phyloP scores from a whole-genome alignment of 192 early-diverging fungal species.

The Phlyctochytrium bullatum region DNA sequence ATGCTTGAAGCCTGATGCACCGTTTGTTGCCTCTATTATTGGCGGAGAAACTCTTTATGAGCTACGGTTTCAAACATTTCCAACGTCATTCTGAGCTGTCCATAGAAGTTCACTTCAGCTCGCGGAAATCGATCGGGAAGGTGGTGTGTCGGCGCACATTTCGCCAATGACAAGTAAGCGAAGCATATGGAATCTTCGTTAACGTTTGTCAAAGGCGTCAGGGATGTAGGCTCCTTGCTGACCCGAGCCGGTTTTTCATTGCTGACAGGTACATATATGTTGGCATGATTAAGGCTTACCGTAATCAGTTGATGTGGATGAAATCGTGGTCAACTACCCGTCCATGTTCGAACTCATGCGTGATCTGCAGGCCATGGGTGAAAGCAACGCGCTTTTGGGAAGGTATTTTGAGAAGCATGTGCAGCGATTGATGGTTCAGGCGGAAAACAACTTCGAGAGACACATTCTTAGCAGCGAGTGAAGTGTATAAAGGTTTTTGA shows the following conservation, averaged over 20 bases:
- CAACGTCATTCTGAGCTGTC: too few relatives aligned
- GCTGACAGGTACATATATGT: slow-evolving; percentile 59
- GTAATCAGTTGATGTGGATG: slow-evolving; percentile 78
- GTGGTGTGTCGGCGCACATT: slow-evolving; percentile 84
- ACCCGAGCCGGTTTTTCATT: slow-evolving; percentile 82
- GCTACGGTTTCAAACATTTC: slow-evolving; percentile 49
- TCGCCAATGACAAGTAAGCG: slow-evolving; percentile 79
- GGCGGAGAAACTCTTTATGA: slow-evolving; percentile 97
- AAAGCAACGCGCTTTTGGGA: slow-evolving; percentile 81
- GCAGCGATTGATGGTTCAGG: not conserved
- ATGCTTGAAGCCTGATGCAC: slow-evolving; percentile 85
- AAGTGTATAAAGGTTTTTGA: slow-evolving; percentile 89
- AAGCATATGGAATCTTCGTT: not conserved
- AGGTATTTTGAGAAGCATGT: slow-evolving; percentile 42
- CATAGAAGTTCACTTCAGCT: slow-evolving; percentile 86
- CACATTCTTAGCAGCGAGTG: slow-evolving; percentile 78
- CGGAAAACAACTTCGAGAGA: slow-evolving; percentile 47
- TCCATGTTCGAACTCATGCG: slow-evolving; percentile 86
- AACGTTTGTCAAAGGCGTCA: slow-evolving; percentile 53
- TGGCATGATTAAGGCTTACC: slow-evolving; percentile 1
- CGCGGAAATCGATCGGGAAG: slow-evolving; percentile 86
- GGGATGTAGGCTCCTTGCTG: slow-evolving; percentile 77
- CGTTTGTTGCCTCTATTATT: slow-evolving; percentile 91
- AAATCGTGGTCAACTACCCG: slow-evolving; percentile 87
- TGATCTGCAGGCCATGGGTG: slow-evolving; percentile 91